Percentiles rank a stretch among this genome's conserved stretches.
Conservation (phyloP, 1,284 basidiomycete genomes). For the Trichosporon ovoides region DNA sequence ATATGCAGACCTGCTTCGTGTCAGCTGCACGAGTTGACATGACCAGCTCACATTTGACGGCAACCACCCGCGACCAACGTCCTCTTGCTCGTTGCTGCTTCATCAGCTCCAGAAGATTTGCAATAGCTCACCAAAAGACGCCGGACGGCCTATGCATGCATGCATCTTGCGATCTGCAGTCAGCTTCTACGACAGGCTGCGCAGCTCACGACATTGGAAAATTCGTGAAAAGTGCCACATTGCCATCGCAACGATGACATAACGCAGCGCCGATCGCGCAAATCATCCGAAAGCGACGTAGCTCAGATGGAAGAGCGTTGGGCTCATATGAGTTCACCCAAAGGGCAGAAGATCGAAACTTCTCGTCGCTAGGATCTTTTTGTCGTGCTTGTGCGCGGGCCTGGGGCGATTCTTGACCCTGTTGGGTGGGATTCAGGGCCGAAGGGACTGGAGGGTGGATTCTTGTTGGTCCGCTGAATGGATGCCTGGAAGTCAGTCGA, state of each 20-base stretch:
- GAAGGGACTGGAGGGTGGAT: no score
- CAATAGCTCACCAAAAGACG: no score
- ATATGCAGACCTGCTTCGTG: no score
- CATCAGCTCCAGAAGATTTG: no score
- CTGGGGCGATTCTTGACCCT: neutral
- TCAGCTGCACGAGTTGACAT: no score
- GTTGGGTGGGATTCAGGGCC: neutral
- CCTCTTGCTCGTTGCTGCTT: no score
- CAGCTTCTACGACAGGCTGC: neutral
- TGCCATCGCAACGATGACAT: neutral
- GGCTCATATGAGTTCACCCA: conserved; percentile 6
- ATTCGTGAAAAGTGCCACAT: neutral
- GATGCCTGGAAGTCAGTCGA: no score
- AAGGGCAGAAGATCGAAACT: conserved; percentile 7
- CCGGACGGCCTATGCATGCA: no score
- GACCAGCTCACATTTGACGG: no score
- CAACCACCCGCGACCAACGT: no score
- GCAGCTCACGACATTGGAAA: neutral
- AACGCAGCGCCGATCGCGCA: neutral
- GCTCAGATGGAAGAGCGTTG: conserved; percentile 7
- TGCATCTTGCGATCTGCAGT: neutral
- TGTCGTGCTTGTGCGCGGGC: neutral
- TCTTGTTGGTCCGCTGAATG: no score
- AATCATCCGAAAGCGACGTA: conserved; percentile 1
- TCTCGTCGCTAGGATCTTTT: conserved; percentile 5